phyloP scores from a whole-genome alignment of 2,329 filamentous ascomycete species.

The Ophiocordyceps camponoti-saundersi region DNA sequence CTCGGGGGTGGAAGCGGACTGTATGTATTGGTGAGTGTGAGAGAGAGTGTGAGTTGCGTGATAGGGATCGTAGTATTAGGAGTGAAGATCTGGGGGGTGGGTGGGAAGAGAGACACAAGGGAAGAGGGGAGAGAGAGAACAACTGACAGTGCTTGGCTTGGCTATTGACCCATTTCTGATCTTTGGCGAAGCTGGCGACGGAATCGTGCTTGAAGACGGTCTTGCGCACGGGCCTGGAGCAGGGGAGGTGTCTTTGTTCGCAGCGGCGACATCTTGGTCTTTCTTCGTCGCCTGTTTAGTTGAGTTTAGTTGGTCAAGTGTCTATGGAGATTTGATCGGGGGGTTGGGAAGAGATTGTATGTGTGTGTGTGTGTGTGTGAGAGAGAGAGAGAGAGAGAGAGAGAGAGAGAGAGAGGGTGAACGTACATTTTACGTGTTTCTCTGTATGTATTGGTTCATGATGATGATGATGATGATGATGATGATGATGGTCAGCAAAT shows the following conservation, averaged over 20 bases:
- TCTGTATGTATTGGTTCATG: conserved; percentile 7
- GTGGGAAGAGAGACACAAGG: too few relatives aligned
- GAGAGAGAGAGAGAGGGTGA: neutral
- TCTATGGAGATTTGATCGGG: too few relatives aligned
- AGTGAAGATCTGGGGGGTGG: too few relatives aligned
- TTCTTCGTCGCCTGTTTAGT: conserved; percentile 17
- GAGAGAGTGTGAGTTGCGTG: too few relatives aligned
- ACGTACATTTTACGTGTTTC: conserved; percentile 18
- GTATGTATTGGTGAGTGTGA: neutral
- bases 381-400: neutral
- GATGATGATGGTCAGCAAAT: too few relatives aligned
- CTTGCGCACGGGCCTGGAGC: conserved; percentile 15
- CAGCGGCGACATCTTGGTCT: conserved; percentile 18
- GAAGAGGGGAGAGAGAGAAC: too few relatives aligned
- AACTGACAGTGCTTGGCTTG: conserved; percentile 16
- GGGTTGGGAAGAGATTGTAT: neutral
- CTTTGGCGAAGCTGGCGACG: conserved; percentile 13
- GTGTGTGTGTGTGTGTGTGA: neutral
- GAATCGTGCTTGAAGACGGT: conserved; percentile 20
- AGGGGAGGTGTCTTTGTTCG: conserved; percentile 14
- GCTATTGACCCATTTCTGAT: conserved; percentile 20
- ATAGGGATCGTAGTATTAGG: too few relatives aligned
- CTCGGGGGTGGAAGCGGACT: conserved; percentile 8
- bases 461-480: too few relatives aligned
- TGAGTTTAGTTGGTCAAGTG: too few relatives aligned